These are phyloP conservation scores for Luffa aegyptiaca DNA, from an alignment of 306 rosid species.

Conservation along the genomic window DNA sequence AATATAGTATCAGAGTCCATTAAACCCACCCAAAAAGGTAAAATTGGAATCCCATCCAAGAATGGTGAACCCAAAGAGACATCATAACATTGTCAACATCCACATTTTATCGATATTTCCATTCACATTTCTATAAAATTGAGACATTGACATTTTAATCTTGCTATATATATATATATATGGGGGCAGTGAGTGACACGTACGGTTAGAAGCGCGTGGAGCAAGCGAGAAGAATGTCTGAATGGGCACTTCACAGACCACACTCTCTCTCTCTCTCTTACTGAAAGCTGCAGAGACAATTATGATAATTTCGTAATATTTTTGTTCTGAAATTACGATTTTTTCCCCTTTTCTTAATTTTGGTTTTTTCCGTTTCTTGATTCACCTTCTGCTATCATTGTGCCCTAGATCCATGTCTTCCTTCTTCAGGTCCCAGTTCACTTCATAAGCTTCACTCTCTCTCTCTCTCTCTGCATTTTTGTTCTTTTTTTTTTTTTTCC, in stretches of 20 bases:
- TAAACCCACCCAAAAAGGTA: too few species aligned
- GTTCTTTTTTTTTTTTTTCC: neutral
- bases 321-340: neutral
- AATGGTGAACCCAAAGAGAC: too few species aligned
- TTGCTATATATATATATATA: too few species aligned
- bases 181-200: neutral
- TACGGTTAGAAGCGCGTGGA: neutral
- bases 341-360: too few species aligned
- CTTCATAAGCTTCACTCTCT: slow-evolving; percentile 14
- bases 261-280: slow-evolving; percentile 1
- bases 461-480: neutral
- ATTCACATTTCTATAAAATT: too few species aligned
- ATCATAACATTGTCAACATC: too few species aligned
- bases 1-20: too few species aligned
- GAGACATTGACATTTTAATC: too few species aligned
- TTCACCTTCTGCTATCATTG: slow-evolving; percentile 14
- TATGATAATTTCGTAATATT: neutral
- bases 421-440: slow-evolving; percentile 26
- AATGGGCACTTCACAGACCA: neutral
- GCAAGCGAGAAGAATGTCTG: neutral
- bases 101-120: too few species aligned
- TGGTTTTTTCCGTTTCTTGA: neutral
- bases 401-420: slow-evolving; percentile 81
- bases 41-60: too few species aligned
- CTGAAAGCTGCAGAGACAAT: slow-evolving; percentile 2